Conservation (phyloP, 179 eudicot species). For the Corrigiola litoralis region DNA sequence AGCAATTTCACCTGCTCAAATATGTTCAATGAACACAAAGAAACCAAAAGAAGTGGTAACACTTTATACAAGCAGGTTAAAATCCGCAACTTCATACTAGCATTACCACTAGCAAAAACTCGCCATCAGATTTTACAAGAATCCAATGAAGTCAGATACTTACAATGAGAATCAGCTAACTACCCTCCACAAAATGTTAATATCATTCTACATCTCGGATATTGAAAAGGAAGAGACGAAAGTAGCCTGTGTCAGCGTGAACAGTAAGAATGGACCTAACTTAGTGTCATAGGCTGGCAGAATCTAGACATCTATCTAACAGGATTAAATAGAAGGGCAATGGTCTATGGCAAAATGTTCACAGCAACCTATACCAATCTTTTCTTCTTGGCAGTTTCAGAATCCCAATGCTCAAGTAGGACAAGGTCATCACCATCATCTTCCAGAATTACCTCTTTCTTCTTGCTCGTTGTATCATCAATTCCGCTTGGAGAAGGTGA, state of each 20-base stretch:
- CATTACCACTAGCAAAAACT: constrained; percentile 12
- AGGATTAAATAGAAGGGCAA: constrained; percentile 33
- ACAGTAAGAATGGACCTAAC: constrained; percentile 14
- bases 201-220: constrained; percentile 3
- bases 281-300: constrained; percentile 6
- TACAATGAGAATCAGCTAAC: constrained; percentile 15
- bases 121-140: constrained; percentile 12
- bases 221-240: background rate
- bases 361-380: constrained; percentile 30
- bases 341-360: constrained; percentile 9
- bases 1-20: background rate
- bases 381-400: constrained; percentile 42
- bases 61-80: background rate
- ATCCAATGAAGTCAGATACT: constrained; percentile 16
- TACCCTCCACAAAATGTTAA: constrained; percentile 16
- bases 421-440: constrained; percentile 47
- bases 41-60: background rate
- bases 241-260: constrained; percentile 19
- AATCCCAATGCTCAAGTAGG: constrained; percentile 48
- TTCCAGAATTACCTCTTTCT: constrained; percentile 42
- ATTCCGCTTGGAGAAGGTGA: constrained; percentile 17
- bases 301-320: constrained; percentile 24
- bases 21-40: constrained; percentile 4
- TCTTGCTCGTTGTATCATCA: constrained; percentile 26
- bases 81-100: constrained; percentile 10